A percentile compares a stretch with the other conserved stretches of the same genome.
phyloP scores from a whole-genome alignment of 768 basidiomycete species.

The Cyclocybe aegerita region DNA sequence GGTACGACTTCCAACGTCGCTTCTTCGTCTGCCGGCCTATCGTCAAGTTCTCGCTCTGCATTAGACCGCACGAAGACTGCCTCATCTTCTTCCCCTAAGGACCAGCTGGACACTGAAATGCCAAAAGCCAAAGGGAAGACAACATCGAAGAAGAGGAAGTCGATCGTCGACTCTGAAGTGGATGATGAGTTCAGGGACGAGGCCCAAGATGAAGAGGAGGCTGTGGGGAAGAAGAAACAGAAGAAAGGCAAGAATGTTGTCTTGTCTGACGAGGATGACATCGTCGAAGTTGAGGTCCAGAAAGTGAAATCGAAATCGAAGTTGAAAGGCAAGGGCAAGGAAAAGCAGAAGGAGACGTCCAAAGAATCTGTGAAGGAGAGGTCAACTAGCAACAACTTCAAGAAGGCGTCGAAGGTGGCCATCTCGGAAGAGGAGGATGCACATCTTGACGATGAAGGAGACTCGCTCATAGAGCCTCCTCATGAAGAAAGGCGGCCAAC shows the following conservation, averaged over 20 bases:
- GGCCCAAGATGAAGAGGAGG: constrained; percentile 15
- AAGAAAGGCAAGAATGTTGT: constrained; percentile 26
- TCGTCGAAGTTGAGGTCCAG: background rate
- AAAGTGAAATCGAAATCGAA: constrained; percentile 8
- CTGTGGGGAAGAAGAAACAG: constrained; percentile 12
- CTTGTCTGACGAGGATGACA: constrained; percentile 33
- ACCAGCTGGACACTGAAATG: constrained; percentile 4
- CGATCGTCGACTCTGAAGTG: constrained; percentile 16
- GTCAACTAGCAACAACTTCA: background rate
- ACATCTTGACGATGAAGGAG: background rate
- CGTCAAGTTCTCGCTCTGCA: no score
- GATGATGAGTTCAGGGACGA: constrained; percentile 15
- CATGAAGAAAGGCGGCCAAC: no score
- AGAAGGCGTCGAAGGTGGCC: constrained; percentile 11
- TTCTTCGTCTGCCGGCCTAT: no score
- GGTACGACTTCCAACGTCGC: no score
- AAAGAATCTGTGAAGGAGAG: background rate
- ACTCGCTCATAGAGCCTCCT: no score
- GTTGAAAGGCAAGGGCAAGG: constrained; percentile 13
- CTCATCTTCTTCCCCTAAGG: background rate
- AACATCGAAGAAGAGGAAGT: constrained; percentile 25
- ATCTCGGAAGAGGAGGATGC: constrained; percentile 7
- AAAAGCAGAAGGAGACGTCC: constrained; percentile 1
- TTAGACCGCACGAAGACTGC: no score
- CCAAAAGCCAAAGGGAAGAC: constrained; percentile 1